A percentile compares a stretch with the other conserved stretches of the same genome.
Conservation (phyloP, 202 grass and related monocot species). For the Setaria italica region DNA sequence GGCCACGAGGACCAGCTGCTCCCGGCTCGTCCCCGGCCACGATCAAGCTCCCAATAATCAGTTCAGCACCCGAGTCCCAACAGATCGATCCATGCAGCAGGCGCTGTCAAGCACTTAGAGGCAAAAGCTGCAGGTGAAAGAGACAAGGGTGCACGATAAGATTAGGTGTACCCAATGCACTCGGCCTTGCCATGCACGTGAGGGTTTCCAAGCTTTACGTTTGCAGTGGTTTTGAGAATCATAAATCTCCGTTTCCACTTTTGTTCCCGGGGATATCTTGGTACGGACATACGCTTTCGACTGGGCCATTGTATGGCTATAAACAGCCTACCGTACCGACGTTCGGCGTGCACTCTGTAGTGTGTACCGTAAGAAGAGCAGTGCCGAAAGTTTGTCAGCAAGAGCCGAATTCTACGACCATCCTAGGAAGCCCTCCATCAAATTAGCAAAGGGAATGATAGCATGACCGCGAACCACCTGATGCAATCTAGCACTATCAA, state of each 20-base stretch:
- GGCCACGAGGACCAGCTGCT: not conserved
- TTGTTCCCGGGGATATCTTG: not conserved
- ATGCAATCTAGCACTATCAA: too few relatives aligned
- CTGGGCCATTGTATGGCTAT: not conserved
- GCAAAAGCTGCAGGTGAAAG: constrained; percentile 3
- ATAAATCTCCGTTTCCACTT: not conserved
- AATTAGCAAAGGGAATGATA: not conserved
- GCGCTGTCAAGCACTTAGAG: not conserved
- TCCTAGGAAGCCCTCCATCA: not conserved
- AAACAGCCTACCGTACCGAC: not conserved
- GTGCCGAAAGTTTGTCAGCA: not conserved
- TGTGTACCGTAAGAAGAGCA: not conserved
- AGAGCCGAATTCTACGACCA: not conserved
- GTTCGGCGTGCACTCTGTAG: not conserved
- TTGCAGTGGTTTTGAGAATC: not conserved
- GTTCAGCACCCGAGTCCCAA: not conserved
- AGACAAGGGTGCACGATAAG: constrained; percentile 10
- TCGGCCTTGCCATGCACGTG: constrained; percentile 19
- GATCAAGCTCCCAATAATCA: not conserved
- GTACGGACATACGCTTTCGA: not conserved
- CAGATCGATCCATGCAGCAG: not conserved
- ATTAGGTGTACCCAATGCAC: constrained; percentile 27
- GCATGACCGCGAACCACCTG: too few relatives aligned
- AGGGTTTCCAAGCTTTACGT: not conserved
- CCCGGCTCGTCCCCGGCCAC: not conserved